Evolutionary conservation across 352 stramenopile species (phyloP), one percentile per base, ranked within the genome.

Genomic region (Globisporangium spiculum): DNA sequence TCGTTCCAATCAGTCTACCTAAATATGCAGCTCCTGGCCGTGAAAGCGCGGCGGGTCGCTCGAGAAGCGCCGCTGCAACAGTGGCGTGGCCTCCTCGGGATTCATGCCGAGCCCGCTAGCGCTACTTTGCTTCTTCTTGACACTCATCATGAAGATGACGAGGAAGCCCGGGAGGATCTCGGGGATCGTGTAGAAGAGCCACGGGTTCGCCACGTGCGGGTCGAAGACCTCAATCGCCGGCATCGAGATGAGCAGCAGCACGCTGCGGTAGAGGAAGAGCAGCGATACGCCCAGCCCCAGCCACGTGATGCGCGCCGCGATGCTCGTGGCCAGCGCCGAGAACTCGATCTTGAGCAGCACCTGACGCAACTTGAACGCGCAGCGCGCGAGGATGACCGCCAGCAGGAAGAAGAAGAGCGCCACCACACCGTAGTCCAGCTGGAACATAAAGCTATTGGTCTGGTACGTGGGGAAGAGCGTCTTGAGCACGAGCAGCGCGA

Each of bases 111-210:
- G 72, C 66, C 22, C 63, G 53, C 8, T 61, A 14, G 3, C 24
- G 38, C 20, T 63, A 66, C 7, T 68, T 4, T 22, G 26, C 38
- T 60, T 36, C 36, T 73, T 70, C 73, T 93, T 91, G 62, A 92
- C 84, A 18, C 85, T 85, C 86, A 93, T 93, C 82, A 88, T 90
- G 61, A 81, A 87, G 53, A 93, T 89, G 27, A 93, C 86, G 53
- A 93, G 71, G 14, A 80, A 67, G 30, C 83, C 86, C 2, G 86
- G 86, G 36, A 92, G 73, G 58, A 93, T 80, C 74, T 93, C 83
- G 0, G 82, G 81, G 48, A 93, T 71, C 16, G 86, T 84, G 73
- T 93, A 93, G 64, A 91, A 89, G 18, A 93, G 58, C 86, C 86
- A 91, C 68, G 78, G 80, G 59, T 89, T 90, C 18, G 83, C 78